Evolutionary conservation across 139 green algal genomes (phyloP).

Genomic region (Penium margaritaceum): DNA sequence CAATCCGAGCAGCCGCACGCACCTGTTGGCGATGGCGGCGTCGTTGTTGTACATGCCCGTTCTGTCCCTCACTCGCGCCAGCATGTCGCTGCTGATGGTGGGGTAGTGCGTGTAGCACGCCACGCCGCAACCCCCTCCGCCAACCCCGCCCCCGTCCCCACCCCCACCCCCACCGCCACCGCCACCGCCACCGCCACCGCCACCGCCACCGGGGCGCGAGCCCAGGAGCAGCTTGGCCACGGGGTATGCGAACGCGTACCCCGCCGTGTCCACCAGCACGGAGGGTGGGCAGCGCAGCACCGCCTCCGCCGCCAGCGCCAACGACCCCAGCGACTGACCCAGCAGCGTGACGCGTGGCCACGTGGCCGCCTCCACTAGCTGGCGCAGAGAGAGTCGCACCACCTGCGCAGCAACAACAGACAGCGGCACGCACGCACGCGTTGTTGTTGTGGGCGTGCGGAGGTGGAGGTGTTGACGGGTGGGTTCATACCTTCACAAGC

Average conservation of each 20-base stretch:
- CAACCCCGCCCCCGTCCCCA: too few relatives aligned
- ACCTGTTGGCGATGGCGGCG: slow-evolving; percentile 49
- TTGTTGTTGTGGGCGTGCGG: too few relatives aligned
- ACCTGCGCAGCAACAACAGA: too few relatives aligned
- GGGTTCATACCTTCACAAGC: too few relatives aligned
- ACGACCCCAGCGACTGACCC: slow-evolving; percentile 65
- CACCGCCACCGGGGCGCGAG: too few relatives aligned
- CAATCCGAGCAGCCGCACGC: too few relatives aligned
- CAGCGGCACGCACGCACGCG: too few relatives aligned
- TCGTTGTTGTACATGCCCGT: slow-evolving; percentile 69
- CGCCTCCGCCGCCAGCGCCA: slow-evolving; percentile 62
- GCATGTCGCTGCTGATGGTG: slow-evolving; percentile 83
- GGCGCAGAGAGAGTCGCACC: slow-evolving; percentile 52
- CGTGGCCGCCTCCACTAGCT: slow-evolving; percentile 55
- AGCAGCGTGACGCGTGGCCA: slow-evolving; percentile 80
- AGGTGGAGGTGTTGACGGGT: too few relatives aligned
- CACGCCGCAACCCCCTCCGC: slow-evolving; percentile 65
- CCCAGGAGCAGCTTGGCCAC: slow-evolving; percentile 51
- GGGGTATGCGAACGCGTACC: slow-evolving; percentile 85
- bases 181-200: too few relatives aligned
- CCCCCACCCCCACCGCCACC: too few relatives aligned
- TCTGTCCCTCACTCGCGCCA: slow-evolving; percentile 56
- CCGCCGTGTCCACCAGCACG: slow-evolving; percentile 83
- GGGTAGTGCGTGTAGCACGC: slow-evolving; percentile 89
- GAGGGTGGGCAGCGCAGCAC: slow-evolving; percentile 61